These are phyloP conservation scores for Mimosa bimucronata DNA, from an alignment of 306 rosid genomes.

Conservation along the genomic window DNA sequence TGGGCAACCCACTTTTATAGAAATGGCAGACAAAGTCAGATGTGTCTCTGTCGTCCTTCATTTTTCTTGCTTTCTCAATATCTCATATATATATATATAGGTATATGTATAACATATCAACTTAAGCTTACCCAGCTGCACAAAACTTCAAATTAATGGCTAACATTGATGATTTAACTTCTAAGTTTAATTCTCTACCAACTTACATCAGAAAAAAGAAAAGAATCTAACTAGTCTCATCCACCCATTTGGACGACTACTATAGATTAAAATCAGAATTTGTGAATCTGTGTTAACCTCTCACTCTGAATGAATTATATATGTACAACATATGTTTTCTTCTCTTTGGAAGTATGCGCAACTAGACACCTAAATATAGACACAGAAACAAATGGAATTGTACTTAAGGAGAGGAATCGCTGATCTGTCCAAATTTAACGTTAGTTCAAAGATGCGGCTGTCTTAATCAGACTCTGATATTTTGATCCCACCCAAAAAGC, in stretches of 20 bases:
- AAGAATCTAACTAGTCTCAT: not conserved
- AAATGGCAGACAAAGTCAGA: slow-evolving; percentile 21
- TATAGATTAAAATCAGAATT: too few relatives aligned
- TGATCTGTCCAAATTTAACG: not conserved
- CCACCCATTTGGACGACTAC: too few relatives aligned
- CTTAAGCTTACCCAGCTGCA: not conserved
- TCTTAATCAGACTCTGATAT: not conserved
- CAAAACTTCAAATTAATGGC: not conserved
- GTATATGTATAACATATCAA: not conserved
- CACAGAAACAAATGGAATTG: not conserved
- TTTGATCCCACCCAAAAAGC: not conserved
- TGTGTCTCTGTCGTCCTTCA: not conserved
- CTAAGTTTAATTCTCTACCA: not conserved
- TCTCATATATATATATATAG: not conserved
- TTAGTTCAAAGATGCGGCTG: not conserved
- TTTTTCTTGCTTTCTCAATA: not conserved
- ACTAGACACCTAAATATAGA: not conserved
- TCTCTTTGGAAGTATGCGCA: not conserved
- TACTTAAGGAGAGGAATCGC: not conserved
- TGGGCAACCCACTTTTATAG: not conserved
- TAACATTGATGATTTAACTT: not conserved
- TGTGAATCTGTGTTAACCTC: not conserved
- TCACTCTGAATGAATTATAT: not conserved
- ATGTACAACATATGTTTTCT: not conserved
- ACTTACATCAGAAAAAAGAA: not conserved